Evolutionary conservation across 257 asterid genomes (phyloP).

Genomic region (Ehretia macrophylla): DNA sequence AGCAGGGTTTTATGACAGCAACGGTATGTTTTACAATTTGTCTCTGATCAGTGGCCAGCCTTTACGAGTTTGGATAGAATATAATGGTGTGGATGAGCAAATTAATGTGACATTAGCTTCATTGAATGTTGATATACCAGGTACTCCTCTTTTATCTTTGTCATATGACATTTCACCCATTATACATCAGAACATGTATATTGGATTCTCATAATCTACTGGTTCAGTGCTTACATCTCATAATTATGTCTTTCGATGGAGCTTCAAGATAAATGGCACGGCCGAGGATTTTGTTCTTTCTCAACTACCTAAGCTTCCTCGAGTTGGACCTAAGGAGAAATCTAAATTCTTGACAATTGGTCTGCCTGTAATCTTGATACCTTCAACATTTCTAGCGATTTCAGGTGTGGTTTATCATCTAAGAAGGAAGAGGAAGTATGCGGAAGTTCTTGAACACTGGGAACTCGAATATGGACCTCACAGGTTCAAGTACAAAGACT

Average conservation of each 20-base stretch:
- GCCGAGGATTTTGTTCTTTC: slow-evolving; percentile 8
- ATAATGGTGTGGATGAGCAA: background rate
- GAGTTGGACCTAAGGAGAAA: slow-evolving; percentile 5
- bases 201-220: slow-evolving; percentile 16
- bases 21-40: slow-evolving; percentile 23
- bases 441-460: slow-evolving; percentile 23
- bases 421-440: slow-evolving; percentile 12
- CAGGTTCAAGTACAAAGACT: slow-evolving; percentile 19
- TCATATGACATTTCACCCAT: slow-evolving; percentile 12
- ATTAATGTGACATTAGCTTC: slow-evolving; percentile 21
- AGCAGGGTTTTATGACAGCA: slow-evolving; percentile 6
- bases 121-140: background rate
- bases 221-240: background rate
- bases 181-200: slow-evolving; percentile 10
- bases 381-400: background rate
- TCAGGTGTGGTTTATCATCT: slow-evolving; percentile 14
- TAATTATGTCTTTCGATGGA: slow-evolving; percentile 22
- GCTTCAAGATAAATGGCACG: slow-evolving; percentile 18
- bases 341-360: slow-evolving; percentile 1
- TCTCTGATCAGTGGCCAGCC: slow-evolving; percentile 22
- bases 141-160: slow-evolving; percentile 10
- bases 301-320: slow-evolving; percentile 4
- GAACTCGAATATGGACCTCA: slow-evolving; percentile 27
- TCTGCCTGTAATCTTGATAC: background rate
- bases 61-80: slow-evolving; percentile 20